These are phyloP conservation scores for Biscutella laevigata DNA, from an alignment of 441 rosid species.

Conservation along the genomic window DNA sequence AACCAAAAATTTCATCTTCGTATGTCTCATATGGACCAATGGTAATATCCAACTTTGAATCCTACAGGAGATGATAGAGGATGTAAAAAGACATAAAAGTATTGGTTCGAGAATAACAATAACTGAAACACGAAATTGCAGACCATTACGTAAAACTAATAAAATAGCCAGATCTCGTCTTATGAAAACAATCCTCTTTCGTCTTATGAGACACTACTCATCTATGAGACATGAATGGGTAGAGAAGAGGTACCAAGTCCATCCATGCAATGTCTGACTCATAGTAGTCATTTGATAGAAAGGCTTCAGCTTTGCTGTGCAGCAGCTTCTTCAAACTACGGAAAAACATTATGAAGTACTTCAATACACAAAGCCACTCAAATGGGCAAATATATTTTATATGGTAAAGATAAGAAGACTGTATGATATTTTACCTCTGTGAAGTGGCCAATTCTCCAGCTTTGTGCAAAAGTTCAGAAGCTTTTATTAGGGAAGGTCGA, in stretches of 20 bases:
- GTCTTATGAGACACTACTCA: too few species aligned
- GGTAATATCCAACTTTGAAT: constrained; percentile 83
- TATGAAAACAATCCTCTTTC: not conserved
- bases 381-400: not conserved
- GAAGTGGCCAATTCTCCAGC: constrained; percentile 77
- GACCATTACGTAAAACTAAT: too few species aligned
- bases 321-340: constrained; percentile 81
- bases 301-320: constrained; percentile 80
- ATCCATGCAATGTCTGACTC: constrained; percentile 97
- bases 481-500: constrained; percentile 47
- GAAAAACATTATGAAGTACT: constrained; percentile 1
- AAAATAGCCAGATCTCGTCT: not conserved
- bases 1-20: constrained; percentile 75
- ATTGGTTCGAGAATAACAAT: not conserved
- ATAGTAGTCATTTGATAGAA: constrained; percentile 82
- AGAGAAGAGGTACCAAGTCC: constrained; percentile 60
- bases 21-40: constrained; percentile 96
- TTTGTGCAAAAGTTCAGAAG: constrained; percentile 67
- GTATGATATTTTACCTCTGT: constrained; percentile 44
- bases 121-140: not conserved
- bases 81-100: not conserved
- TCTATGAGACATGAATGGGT: not conserved
- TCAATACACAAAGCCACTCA: constrained; percentile 9
- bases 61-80: constrained; percentile 33
- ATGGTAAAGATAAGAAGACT: constrained; percentile 2